Evolutionary conservation across 73 alveolate genomes (phyloP).

Genomic region (Paramecium caudatum): DNA sequence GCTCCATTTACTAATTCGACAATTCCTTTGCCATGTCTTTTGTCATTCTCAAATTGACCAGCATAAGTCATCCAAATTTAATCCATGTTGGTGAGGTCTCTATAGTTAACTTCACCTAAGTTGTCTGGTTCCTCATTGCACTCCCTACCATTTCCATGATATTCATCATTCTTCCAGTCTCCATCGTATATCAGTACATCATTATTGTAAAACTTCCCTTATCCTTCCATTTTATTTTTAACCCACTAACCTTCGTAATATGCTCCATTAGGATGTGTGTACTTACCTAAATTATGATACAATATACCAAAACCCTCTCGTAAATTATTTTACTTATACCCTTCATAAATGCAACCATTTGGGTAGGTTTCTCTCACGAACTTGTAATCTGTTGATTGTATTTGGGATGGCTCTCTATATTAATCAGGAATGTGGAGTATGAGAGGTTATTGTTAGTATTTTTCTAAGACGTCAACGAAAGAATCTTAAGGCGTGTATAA

Average conservation of each 20-base stretch:
- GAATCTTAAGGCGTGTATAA: constrained; percentile 33
- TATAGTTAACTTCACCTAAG: neutral
- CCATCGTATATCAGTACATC: constrained; percentile 43
- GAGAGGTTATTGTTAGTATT: neutral
- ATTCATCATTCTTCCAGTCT: constrained; percentile 65
- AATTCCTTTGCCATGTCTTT: neutral
- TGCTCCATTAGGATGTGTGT: constrained; percentile 25
- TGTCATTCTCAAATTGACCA: neutral
- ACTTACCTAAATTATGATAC: neutral
- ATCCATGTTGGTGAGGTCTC: neutral
- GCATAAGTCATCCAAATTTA: constrained; percentile 34
- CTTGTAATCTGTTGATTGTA: neutral
- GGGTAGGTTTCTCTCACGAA: constrained; percentile 25
- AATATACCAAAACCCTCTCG: constrained; percentile 35
- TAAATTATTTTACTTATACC: neutral
- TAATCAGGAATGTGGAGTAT: neutral
- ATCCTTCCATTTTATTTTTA: constrained; percentile 46
- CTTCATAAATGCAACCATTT: constrained; percentile 56
- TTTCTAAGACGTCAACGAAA: neutral
- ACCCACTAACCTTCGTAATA: constrained; percentile 52
- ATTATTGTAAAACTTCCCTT: constrained; percentile 28
- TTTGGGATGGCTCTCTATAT: neutral
- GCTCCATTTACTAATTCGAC: constrained; percentile 9
- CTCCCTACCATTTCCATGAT: constrained; percentile 43
- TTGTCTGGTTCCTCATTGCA: constrained; percentile 60